Conservation (phyloP, 2,329 filamentous ascomycete species). For the Ophiocordyceps camponoti-rufipedis region DNA sequence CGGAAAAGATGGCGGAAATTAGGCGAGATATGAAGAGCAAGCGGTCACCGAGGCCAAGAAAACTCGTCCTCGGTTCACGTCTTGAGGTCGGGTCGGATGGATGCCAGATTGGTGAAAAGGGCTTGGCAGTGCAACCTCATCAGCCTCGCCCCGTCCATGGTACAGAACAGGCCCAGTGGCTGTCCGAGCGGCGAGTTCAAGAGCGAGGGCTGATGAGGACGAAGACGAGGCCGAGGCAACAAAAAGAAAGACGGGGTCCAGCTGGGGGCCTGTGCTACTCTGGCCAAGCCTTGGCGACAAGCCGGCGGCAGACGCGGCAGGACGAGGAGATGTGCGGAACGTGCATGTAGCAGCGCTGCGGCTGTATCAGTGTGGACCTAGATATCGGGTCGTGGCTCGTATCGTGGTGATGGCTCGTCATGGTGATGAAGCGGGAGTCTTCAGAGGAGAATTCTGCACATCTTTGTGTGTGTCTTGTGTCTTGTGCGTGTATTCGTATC, state of each 20-base stretch:
- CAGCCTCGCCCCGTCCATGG: background rate
- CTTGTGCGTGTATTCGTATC: too few species aligned
- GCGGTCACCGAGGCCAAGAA: background rate
- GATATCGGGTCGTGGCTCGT: too few species aligned
- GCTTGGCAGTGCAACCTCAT: constrained; percentile 3
- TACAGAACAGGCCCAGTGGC: background rate
- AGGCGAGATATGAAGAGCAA: background rate
- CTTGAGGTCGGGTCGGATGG: constrained; percentile 1
- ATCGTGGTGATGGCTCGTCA: too few species aligned
- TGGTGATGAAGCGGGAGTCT: too few species aligned
- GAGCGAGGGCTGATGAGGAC: background rate
- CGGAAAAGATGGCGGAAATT: background rate
- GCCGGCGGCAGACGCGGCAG: background rate
- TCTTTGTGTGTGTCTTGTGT: too few species aligned
- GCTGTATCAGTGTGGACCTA: background rate
- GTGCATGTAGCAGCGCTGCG: background rate
- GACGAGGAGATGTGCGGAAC: background rate
- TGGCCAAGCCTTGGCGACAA: background rate
- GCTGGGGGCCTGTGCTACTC: background rate
- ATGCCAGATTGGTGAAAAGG: constrained; percentile 2
- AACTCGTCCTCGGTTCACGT: background rate
- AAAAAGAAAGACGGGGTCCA: background rate
- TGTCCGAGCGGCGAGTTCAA: background rate
- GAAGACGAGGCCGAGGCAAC: background rate
- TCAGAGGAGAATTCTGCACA: too few species aligned